These are phyloP conservation scores for Massarina eburnea DNA, from an alignment of 2,329 filamentous ascomycete genomes.

Conservation along the genomic window DNA sequence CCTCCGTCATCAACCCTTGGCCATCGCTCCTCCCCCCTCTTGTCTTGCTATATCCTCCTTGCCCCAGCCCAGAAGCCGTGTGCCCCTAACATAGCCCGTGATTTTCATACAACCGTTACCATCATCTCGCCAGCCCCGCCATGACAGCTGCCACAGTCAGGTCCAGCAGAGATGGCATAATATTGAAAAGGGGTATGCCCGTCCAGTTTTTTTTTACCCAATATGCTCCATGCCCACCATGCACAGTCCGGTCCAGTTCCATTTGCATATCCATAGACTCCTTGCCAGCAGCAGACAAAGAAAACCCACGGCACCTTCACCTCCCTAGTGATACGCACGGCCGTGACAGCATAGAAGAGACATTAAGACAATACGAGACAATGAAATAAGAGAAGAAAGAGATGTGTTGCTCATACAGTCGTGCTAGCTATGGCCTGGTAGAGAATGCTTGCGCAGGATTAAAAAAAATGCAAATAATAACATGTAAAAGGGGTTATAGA, in stretches of 20 bases:
- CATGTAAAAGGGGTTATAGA: slow-evolving; percentile 6
- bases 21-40: slow-evolving; percentile 14
- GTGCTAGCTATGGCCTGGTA: slow-evolving; percentile 24
- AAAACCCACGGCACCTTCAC: slow-evolving; percentile 23
- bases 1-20: slow-evolving; percentile 31
- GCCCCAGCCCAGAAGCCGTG: slow-evolving; percentile 14
- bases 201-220: slow-evolving; percentile 17
- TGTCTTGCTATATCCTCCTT: slow-evolving; percentile 5
- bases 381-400: slow-evolving; percentile 13
- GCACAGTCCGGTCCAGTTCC: slow-evolving; percentile 17
- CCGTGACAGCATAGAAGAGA: slow-evolving; percentile 7
- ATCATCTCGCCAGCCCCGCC: slow-evolving; percentile 7
- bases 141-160: neutral
- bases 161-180: slow-evolving; percentile 21
- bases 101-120: slow-evolving; percentile 31
- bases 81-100: slow-evolving; percentile 22
- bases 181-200: slow-evolving; percentile 28
- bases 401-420: slow-evolving; percentile 27
- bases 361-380: slow-evolving; percentile 19
- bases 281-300: slow-evolving; percentile 3
- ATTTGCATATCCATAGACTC: neutral
- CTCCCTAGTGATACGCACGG: slow-evolving; percentile 17
- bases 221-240: slow-evolving; percentile 36
- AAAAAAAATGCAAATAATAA: slow-evolving; percentile 25
- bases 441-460: slow-evolving; percentile 26